Evolutionary conservation across 352 stramenopile species (phyloP), one percentile per base, ranked within the genome.

Genomic region (Phytophthora cryptogea): DNA sequence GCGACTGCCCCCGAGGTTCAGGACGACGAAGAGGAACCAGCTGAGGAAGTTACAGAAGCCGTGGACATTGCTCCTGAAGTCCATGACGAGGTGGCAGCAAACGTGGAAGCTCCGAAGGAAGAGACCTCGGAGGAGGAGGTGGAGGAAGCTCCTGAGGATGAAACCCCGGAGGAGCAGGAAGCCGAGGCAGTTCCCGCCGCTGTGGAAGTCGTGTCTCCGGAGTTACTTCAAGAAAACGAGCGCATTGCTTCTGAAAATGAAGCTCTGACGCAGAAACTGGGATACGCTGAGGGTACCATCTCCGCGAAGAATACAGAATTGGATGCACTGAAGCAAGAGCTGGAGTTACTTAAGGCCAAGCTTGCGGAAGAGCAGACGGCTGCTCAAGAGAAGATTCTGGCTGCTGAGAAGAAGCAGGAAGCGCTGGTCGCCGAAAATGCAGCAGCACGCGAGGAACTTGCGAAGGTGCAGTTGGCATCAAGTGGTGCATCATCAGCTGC

Each of bases 141-240:
- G n/a, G 60, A 66, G 39, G 61, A 69, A 27, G 31, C 53, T 36
- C 42, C 42, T 20, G 63, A 68, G 37, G 54, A 70, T 28, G 67
- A 75, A 45, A 64, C 54, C 2, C 58, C 53, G 9, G 63, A 60
- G 45, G 28, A 64, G 41, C 31, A 42, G 36, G 46, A 68, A 28
- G 40, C 51, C 26, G 40, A 60, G 35, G 27, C 27, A 36, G 35
- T 48, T 26, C n/a, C 51, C 9, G 3, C 44, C 33, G 35, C 43
- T 44, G 59, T 33, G 6, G 52, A 63, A 32, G 16, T 10, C 2
- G 27, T 61, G 27, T 77, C 63, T 6, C 42, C 47, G 1, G 72
- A 73, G 6, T 41, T 87, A 35, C 23, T 68, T 37, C 46, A 77
- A 42, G 67, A 80, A 54, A 89, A 83, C 35, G 66, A 78, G 42